Evolutionary conservation across 805 yeast species (phyloP), one percentile per base, ranked within the genome.

Genomic region (Ogataea siamensis): DNA sequence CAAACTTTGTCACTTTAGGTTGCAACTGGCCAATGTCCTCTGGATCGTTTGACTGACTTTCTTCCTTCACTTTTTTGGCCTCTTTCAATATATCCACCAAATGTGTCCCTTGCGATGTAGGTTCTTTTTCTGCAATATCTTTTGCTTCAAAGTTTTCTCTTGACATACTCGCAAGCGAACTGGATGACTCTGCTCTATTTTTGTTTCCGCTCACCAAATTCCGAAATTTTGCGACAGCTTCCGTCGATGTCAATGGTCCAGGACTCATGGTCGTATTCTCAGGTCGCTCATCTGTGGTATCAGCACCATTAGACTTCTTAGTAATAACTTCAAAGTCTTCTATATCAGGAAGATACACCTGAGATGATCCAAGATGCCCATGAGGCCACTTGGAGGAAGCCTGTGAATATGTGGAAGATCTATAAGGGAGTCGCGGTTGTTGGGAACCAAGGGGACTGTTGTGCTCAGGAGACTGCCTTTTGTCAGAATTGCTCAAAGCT

Each of bases 291-390:
- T 22, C n/a, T n/a, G n/a, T n/a, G n/a, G n/a, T n/a, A n/a, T n/a
- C n/a, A n/a, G n/a, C n/a, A n/a, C n/a, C n/a, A n/a, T n/a, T n/a
- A n/a, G n/a, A n/a, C n/a, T n/a, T n/a, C n/a, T n/a, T n/a, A n/a
- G 7, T 28, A 20, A 47, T 47, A 9, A 44, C 41, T 15, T 47
- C 47, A 20, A 47, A 47, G 17, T 47, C 42, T 4, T 44, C 45
- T 5, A 43, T 32, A 14, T 40, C 39, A 1, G 46, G 47, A 4
- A 43, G 28, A 18, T 26, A 42, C 13, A 15, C 24, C 26, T 41
- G 46, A 9, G 49, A 46, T 8, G 37, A 41, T 7, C 36, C 41
- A 6, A 40, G 27, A 5, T 19, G 12, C 5, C 21, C 21, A 6
- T 10, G 9, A 3, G 4, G 12, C 21, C 24, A 17, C 16, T 28